Evolutionary conservation across 257 asterid genomes (phyloP), one percentile per base, ranked within the genome.

Genomic region (Penstemon barbatus): DNA sequence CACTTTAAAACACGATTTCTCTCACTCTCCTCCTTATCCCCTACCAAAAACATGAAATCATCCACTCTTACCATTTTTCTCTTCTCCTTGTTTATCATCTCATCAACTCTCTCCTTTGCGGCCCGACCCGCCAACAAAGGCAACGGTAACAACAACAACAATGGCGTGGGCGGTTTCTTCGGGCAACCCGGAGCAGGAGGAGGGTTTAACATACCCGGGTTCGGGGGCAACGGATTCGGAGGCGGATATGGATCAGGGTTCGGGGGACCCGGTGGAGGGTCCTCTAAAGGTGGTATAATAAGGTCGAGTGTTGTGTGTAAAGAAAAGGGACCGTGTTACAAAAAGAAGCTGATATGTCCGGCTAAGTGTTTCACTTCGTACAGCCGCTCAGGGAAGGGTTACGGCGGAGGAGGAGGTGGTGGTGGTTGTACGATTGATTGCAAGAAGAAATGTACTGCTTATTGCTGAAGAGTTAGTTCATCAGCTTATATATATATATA

Each of bases 371-470:
- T 83, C 89, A 73, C 57, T 69, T 82, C 99, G 0, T 94, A 71
- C 79, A 76, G 85, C 79, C 79, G 84, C 45, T 77, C 96, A 13
- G 98, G 98, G 3, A 87, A 91, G 83, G 97, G 97, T 0, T 91
- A 77, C 63, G 97, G 99, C 0, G 81, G 61, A 40, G 99, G 96
- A 10, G 97, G 97, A 33, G 99, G 97, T 2, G 92, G 96, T 49
- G 99, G 97, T 4, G 96, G 98, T 0, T 87, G 98, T 80, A 84
- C 85, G 77, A 43, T 89, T 4, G 97, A 94, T 55, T 94, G 99
- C 86, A 54, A 80, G 85, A 80, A 86, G 73, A 91, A 81, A 15
- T 94, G 99, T 66, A 53, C 54, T 5, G 99, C 97, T 72, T 82
- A 71, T 43, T 94, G 99, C 77, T 89, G 54, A 80, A 25, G 33